Evolutionary conservation across 106 monocot genomes (phyloP), one percentile per base, ranked within the genome.

Genomic region (Platanthera zijinensis): DNA sequence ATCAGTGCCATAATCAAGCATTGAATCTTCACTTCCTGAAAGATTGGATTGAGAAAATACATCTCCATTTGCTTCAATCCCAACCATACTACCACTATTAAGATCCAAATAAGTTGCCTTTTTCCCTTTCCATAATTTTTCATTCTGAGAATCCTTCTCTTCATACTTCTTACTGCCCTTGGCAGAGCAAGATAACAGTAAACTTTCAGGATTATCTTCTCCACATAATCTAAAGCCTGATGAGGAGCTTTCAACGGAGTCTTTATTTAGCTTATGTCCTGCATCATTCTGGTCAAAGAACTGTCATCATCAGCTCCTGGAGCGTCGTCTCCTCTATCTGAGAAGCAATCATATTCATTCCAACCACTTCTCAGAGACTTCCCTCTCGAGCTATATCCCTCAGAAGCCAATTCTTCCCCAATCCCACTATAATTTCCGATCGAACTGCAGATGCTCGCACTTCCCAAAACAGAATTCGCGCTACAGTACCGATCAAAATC

Each of bases 401-500:
- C 70, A 10, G 7, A 48, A 70, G 48, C 7, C 15, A 48, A 70
- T 7, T 70, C 70, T 49, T 85, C 84, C 3, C 82, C 25, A 48
- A 75, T 74, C 4, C 82, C 91, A 21, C 76, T 67, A 72, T 61
- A 64, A 70, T 80, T 83, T 15, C 82, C 80, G 9, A 83, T 25
- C 52, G 89, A 92, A 53, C 92, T 87, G 81, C 89, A 89, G 48
- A 83, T 32, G 77, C 92, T 95, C 73, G 86, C 84, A 64, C 77
- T 81, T 7, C 84, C 95, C 56, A 95, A 82, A 6, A 75, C 77
- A 45, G 95, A 95, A 75, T 92, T 90, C 39, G 95, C 95, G 76
- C 92, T 92, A 78, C 90, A 88, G 78, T 95, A 95, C 52, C 81
- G 80, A 9, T 95, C 92, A 59, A 85, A 78, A 14, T 95, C 94